These are phyloP conservation scores for Hanseniaspora singularis DNA, from an alignment of 805 yeast genomes.

Conservation along the genomic window DNA sequence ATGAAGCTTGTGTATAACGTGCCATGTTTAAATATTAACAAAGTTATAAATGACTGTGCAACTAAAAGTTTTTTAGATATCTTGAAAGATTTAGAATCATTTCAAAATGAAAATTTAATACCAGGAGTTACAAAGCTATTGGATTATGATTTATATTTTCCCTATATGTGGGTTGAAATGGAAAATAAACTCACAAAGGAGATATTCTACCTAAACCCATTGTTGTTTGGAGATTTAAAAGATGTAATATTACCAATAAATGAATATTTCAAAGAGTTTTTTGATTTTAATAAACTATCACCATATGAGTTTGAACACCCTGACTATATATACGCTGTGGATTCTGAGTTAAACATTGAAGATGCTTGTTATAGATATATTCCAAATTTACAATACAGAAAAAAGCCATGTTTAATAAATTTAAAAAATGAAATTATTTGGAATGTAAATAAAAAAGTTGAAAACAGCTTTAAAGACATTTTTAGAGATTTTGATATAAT, in stretches of 20 bases:
- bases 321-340: not conserved
- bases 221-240: not conserved
- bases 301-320: constrained; percentile 8
- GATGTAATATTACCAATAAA: not conserved
- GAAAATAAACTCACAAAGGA: not conserved
- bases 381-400: constrained; percentile 10
- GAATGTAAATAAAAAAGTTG: constrained; percentile 1
- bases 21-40: constrained; percentile 6
- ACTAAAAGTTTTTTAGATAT: not conserved
- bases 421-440: constrained; percentile 7
- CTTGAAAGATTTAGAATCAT: too few species aligned
- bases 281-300: not conserved
- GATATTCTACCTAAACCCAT: not conserved
- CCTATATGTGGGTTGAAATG: constrained; percentile 9
- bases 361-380: constrained; percentile 6
- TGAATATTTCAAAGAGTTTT: constrained; percentile 3
- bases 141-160: constrained; percentile 12
- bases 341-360: not conserved
- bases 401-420: constrained; percentile 3
- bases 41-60: constrained; percentile 8
- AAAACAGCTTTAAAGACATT: not conserved
- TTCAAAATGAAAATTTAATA: too few species aligned
- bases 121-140: too few species aligned
- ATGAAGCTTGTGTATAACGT: constrained; percentile 4
- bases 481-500: not conserved